Evolutionary conservation across 192 early-diverging fungal genomes (phyloP).

Genomic region (Mortierella antarctica): DNA sequence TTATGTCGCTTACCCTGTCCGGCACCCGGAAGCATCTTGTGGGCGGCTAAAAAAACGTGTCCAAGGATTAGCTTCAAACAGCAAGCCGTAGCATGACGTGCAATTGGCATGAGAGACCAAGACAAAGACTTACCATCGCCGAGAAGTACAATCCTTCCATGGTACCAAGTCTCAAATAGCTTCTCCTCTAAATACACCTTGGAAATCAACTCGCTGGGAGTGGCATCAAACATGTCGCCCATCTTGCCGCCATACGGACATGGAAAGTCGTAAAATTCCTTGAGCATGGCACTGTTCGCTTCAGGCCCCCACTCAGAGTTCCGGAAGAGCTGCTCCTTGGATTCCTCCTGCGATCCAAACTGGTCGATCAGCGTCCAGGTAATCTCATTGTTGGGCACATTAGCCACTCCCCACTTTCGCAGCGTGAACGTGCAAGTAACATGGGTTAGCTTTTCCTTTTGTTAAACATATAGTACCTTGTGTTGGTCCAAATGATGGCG

Average conservation of each 20-base stretch:
- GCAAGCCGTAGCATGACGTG: not conserved
- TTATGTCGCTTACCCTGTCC: no score
- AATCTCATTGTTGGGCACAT: not conserved
- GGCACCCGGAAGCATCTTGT: no score
- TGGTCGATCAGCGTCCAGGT: not conserved
- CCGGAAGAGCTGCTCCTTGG: not conserved
- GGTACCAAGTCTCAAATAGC: not conserved
- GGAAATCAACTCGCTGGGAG: not conserved
- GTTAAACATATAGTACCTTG: no score
- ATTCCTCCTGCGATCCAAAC: not conserved
- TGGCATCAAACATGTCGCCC: not conserved
- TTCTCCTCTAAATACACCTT: constrained; percentile 1
- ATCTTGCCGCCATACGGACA: not conserved
- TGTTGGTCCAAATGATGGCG: no score
- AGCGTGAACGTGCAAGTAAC: no score
- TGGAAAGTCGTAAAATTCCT: constrained; percentile 2
- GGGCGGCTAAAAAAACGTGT: no score
- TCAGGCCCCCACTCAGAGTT: constrained; percentile 1
- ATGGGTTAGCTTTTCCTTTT: no score
- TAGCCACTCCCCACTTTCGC: not conserved
- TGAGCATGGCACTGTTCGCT: not conserved
- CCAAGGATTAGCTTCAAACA: not conserved
- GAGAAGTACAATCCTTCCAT: not conserved
- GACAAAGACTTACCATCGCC: not conserved
- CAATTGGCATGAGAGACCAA: not conserved